Evolutionary conservation across 2,329 filamentous ascomycete genomes (phyloP), one percentile per base, ranked within the genome.

Genomic region (Penicillium sp.): DNA sequence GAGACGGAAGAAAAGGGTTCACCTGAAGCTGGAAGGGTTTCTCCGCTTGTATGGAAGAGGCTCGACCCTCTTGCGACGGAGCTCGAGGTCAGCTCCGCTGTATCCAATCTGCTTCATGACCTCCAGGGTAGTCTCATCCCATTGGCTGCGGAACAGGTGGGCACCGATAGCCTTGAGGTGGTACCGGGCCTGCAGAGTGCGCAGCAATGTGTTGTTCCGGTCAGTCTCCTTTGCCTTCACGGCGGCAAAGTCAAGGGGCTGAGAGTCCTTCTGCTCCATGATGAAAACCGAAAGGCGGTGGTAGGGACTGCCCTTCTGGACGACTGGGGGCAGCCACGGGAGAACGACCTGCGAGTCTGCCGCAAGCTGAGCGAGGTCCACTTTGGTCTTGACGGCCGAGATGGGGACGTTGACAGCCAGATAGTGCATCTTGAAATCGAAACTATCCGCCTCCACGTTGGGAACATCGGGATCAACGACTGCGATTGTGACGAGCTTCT

Each of bases 401-500:
- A 92, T 81, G n/a, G 81, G 81, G 30, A 92, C 83, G 74, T 91
- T 91, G 68, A 84, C 86, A 22, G 93, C 94, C 42, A 98, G 84
- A 79, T 89, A 97, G 79, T 98, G 94, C 77, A 90, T 95, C 71
- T 92, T 87, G 75, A 89, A 90, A 63, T 85, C 83, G 80, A 96
- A 99, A 64, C 81, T 80, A 76, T 99, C 90, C 22, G 80, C 84
- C 62, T 89, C 88, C 5, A 89, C 77, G 66, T 93, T 87, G 57
- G 95, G 95, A 0, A 98, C 92, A 79, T 99, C 95, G 1, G 92
- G 84, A 79, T 99, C 94, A 64, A 98, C 83, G 54, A 98, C 89
- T 1, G 89, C 91, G 42, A 99, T 84, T 10, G 90, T 92, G 68
- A 97, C 87, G 33, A 97, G 84, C 70, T 92, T 90, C 76, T 92